Base-by-base conservation (phyloP, 176 grass and related monocot genomes). In the Thinopyrum elongatum region DNA sequence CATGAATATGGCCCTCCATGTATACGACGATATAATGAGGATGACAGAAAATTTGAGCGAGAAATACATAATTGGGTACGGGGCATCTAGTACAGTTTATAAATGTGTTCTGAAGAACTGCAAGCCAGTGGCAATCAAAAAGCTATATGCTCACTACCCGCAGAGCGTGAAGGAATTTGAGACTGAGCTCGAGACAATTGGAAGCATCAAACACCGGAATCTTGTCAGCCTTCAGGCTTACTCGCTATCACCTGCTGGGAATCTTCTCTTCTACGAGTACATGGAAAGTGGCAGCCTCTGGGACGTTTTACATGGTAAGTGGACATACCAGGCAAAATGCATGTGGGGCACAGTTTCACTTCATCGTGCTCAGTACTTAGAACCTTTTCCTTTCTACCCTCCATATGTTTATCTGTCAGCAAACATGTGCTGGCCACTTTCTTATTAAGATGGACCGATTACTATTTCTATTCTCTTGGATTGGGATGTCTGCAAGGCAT, bases 261-360 rank as follows among this genome's bases (percentile, higher is more conserved):
- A 98, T 86, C 86, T 98, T 61, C 92, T 98, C 11, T 98, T 98
- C 70, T 98, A 98, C 39, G 93, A 95, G 80, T 95, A 95, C 65
- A 90, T 95, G 95, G 93, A 98, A 85, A 98, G 87, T 89, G 95
- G 93, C 68, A 98, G 95, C 81, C 91, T 98, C 38, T 98, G 95
- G 95, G 95, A 98, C 71, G 73, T 95, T 88, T 87, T 98, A 68
- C 93, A 98, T 75, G 96, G 96, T 98, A 81, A 63, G 89, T 87
- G 66, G 29, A 62, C 22, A 87, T 81, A 35, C 22, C 62, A 55
- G 6, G 16, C 31, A 76, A 39, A 87, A 25, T 46, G 34, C 60
- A 27, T 78, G 30, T 70, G 11, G 33, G 25, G 70, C 21, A 53
- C 30, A 69, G 53, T 62, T 55, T 47, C 23, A 62, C 38, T 68